phyloP scores from a whole-genome alignment of 2,329 filamentous ascomycete species.

The Talaromyces funiculosus region DNA sequence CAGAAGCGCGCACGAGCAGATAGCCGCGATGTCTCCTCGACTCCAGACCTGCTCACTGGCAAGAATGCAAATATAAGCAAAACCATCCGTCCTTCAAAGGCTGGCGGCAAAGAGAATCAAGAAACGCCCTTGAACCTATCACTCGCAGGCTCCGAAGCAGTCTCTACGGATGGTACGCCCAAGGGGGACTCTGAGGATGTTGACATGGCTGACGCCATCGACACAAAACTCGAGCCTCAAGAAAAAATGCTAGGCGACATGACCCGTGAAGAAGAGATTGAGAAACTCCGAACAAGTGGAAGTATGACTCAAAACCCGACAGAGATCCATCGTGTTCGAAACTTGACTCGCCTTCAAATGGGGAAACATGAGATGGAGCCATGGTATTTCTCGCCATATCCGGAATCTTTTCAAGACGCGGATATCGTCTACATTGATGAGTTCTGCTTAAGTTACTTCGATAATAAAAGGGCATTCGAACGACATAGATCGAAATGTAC shows the following conservation, averaged over 20 bases:
- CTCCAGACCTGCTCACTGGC: slow-evolving; percentile 47
- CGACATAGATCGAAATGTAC: slow-evolving; percentile 87
- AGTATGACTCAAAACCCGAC: slow-evolving; percentile 99
- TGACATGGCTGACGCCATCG: slow-evolving; percentile 38
- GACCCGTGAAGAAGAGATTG: slow-evolving; percentile 81
- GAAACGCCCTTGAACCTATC: slow-evolving; percentile 31
- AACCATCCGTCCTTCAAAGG: slow-evolving; percentile 47
- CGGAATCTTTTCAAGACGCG: slow-evolving; percentile 77
- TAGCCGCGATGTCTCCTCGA: slow-evolving; percentile 52
- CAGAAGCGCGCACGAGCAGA: slow-evolving; percentile 48
- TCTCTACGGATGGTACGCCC: slow-evolving; percentile 36
- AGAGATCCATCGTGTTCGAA: slow-evolving; percentile 91
- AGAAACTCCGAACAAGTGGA: slow-evolving; percentile 87
- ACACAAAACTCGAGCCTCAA: slow-evolving; percentile 30
- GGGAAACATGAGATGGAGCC: slow-evolving; percentile 87
- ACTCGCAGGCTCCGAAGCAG: slow-evolving; percentile 29
- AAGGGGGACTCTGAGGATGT: slow-evolving; percentile 36
- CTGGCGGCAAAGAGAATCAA: slow-evolving; percentile 57
- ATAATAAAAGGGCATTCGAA: slow-evolving; percentile 71
- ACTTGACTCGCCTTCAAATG: slow-evolving; percentile 91
- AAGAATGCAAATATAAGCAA: slow-evolving; percentile 46
- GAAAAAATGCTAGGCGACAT: slow-evolving; percentile 40
- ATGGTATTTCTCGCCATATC: slow-evolving; percentile 99
- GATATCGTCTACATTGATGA: slow-evolving; percentile 96
- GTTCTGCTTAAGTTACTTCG: slow-evolving; percentile 90